These are phyloP conservation scores for Stemphylium beticola DNA, from an alignment of 2,329 filamentous ascomycete genomes.

Conservation along the genomic window DNA sequence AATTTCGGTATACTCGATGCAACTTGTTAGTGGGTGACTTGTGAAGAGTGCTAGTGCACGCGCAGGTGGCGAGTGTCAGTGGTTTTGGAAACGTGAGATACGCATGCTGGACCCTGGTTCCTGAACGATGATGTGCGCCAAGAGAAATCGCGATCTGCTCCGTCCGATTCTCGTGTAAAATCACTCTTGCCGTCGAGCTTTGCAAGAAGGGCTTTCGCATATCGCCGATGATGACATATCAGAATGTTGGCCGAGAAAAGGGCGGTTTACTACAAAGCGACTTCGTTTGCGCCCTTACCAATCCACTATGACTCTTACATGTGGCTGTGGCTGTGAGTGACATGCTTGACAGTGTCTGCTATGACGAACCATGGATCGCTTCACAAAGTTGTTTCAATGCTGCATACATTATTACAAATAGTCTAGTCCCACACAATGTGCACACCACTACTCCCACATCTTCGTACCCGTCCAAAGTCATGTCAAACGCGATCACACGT, in stretches of 20 bases:
- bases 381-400: background rate
- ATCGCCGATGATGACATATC: background rate
- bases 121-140: constrained; percentile 42
- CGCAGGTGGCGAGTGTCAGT: constrained; percentile 22
- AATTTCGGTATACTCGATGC: background rate
- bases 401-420: background rate
- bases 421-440: background rate
- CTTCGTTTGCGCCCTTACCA: constrained; percentile 38
- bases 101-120: constrained; percentile 30
- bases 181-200: constrained; percentile 11
- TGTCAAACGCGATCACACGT: constrained; percentile 42
- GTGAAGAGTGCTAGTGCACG: background rate
- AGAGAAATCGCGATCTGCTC: constrained; percentile 26
- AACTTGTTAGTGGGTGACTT: background rate
- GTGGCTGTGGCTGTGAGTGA: constrained; percentile 40
- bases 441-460: background rate
- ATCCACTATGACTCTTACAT: constrained; percentile 44
- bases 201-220: background rate
- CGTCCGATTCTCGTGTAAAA: constrained; percentile 15
- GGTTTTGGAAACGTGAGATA: constrained; percentile 5
- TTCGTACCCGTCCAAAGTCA: background rate
- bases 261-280: constrained; percentile 21
- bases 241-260: constrained; percentile 14
- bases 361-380: constrained; percentile 6
- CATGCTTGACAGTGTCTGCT: constrained; percentile 15